Conservation (phyloP, 257 asterid genomes). For the Solanum chilense region DNA sequence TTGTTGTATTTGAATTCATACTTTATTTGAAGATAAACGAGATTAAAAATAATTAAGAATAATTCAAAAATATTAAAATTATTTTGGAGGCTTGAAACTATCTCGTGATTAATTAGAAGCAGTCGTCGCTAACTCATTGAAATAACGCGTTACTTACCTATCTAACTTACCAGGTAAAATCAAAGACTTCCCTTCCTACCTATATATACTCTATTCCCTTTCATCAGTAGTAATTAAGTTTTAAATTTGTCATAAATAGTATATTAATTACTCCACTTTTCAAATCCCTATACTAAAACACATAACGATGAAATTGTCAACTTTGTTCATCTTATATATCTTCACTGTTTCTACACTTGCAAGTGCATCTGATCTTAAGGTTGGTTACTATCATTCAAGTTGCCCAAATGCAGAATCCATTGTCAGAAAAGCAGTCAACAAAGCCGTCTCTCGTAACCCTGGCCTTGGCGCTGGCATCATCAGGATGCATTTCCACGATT, state of each 20-base stretch:
- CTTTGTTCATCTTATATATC: not conserved
- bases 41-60: not conserved
- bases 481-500: constrained; percentile 38
- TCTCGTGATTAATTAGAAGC: not conserved
- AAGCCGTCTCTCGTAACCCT: constrained; percentile 19
- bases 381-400: constrained; percentile 19
- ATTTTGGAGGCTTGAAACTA: not conserved
- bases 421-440: constrained; percentile 18
- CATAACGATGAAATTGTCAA: not conserved
- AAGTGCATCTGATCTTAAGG: not conserved
- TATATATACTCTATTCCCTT: not conserved
- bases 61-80: not conserved
- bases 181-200: too few relatives aligned
- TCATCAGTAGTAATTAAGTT: not conserved
- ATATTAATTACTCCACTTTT: not conserved
- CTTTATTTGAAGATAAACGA: not conserved
- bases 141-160: not conserved
- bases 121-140: not conserved
- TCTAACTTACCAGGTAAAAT: not conserved
- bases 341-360: not conserved
- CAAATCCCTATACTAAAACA: not conserved
- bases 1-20: too few relatives aligned
- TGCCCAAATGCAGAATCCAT: constrained; percentile 28
- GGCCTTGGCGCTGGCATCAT: constrained; percentile 31
- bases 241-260: not conserved